phyloP scores from a whole-genome alignment of 1,284 basidiomycete genomes.

The Retiboletus flavoniger region DNA sequence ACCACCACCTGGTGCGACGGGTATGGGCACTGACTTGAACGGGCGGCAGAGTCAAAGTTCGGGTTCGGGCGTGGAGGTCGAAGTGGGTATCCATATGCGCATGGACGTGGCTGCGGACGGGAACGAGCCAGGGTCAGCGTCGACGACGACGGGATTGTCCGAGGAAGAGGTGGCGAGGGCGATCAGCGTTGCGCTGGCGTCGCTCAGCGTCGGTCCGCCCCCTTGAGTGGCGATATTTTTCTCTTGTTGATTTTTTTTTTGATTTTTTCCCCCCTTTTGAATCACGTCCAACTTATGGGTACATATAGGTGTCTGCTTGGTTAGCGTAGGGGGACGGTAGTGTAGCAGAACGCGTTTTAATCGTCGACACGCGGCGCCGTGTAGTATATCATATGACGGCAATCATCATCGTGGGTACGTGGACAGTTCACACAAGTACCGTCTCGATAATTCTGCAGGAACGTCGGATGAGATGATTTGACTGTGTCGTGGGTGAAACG shows the following conservation, averaged over 20 bases:
- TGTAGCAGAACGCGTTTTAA: not conserved
- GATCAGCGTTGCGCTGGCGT: conserved; percentile 25
- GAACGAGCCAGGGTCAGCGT: not conserved
- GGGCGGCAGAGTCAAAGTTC: not conserved
- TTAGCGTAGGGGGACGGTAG: not conserved
- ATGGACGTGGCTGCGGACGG: not conserved
- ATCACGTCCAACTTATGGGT: not conserved
- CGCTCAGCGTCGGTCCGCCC: conserved; percentile 5
- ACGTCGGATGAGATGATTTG: too few species aligned
- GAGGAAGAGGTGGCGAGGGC: conserved; percentile 22
- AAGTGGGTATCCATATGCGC: not conserved
- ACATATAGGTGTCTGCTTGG: not conserved
- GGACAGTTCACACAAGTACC: too few species aligned
- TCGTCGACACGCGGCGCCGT: not conserved
- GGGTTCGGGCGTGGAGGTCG: not conserved
- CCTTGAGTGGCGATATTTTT: not conserved
- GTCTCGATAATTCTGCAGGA: too few species aligned
- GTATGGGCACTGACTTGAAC: not conserved
- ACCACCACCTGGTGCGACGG: not conserved
- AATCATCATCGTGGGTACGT: too few species aligned
- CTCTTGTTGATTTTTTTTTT: not conserved
- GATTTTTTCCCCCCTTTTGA: not conserved
- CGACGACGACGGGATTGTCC: conserved; percentile 14
- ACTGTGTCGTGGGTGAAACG: too few species aligned
- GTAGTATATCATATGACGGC: too few species aligned